Percentiles rank a stretch among this genome's conserved stretches.
Evolutionary conservation across 2,329 filamentous ascomycete genomes (phyloP).

Genomic region (Neofusicoccum cordaticola): DNA sequence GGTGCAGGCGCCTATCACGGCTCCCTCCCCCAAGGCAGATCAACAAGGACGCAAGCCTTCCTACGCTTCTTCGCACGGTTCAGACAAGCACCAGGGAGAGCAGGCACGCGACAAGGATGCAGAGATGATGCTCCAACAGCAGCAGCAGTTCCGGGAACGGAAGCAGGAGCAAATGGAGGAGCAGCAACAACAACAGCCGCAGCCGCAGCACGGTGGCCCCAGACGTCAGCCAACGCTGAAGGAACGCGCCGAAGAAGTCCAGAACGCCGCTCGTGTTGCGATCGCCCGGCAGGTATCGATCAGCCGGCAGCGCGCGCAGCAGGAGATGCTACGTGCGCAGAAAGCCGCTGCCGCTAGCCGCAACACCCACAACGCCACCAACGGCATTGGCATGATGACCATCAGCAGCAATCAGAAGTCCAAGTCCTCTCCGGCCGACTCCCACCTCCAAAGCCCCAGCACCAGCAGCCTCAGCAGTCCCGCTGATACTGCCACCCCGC

Average conservation of each 20-base stretch:
- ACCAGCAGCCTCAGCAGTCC: not conserved
- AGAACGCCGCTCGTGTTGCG: conserved; percentile 12
- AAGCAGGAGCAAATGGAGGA: conserved; percentile 7
- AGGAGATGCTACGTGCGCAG: conserved; percentile 15
- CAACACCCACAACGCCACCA: not conserved
- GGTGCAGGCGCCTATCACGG: not conserved
- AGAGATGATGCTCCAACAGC: conserved; percentile 8
- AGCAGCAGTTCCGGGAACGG: conserved; percentile 10
- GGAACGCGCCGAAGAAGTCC: conserved; percentile 16
- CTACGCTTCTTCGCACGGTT: not conserved
- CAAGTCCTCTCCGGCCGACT: not conserved
- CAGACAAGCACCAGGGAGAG: not conserved
- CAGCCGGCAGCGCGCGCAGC: conserved; percentile 14
- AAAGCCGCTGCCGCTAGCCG: not conserved
- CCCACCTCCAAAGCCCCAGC: not conserved
- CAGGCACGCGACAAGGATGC: conserved; percentile 4
- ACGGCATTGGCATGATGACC: conserved; percentile 5
- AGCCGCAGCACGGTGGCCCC: not conserved
- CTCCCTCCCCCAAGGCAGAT: not conserved
- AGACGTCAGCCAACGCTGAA: conserved; percentile 14
- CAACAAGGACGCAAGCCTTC: conserved; percentile 2
- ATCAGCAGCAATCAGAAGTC: conserved; percentile 11
- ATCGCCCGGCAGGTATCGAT: conserved; percentile 17
- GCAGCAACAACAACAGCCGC: not conserved
- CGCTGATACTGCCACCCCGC: not conserved